A percentile compares a stretch with the other conserved stretches of the same genome.
These are phyloP conservation scores for Eimeria zaria DNA, from an alignment of 169 alveolate genomes.

Conservation along the genomic window DNA sequence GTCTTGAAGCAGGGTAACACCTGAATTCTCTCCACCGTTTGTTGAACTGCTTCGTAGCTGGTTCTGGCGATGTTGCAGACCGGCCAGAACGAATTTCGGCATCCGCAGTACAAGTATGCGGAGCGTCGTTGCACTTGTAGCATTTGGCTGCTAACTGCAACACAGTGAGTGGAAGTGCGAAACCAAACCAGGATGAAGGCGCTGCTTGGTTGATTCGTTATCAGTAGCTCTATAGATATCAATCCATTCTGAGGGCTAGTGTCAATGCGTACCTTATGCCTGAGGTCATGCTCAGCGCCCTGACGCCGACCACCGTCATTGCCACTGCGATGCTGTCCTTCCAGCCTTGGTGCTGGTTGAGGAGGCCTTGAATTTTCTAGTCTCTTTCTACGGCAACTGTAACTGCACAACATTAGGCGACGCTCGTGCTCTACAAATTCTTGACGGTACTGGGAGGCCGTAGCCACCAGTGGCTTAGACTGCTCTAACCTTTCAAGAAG, in stretches of 20 bases:
- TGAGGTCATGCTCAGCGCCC: not conserved
- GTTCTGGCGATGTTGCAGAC: not conserved
- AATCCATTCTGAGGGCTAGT: no score
- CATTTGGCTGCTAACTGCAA: slow-evolving; percentile 60
- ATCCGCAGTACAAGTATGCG: not conserved
- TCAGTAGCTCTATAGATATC: not conserved
- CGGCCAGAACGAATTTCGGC: not conserved
- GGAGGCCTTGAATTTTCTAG: not conserved
- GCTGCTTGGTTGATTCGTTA: not conserved
- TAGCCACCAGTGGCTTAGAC: slow-evolving; percentile 62
- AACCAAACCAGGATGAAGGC: not conserved
- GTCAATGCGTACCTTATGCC: slow-evolving; percentile 35
- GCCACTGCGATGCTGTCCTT: slow-evolving; percentile 4
- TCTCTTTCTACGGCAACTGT: slow-evolving; percentile 53
- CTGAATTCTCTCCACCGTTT: slow-evolving; percentile 36
- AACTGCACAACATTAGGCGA: slow-evolving; percentile 76
- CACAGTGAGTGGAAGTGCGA: not conserved
- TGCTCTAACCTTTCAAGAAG: slow-evolving; percentile 50
- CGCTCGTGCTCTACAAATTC: slow-evolving; percentile 74
- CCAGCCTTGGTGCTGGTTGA: not conserved
- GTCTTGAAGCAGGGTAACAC: slow-evolving; percentile 63
- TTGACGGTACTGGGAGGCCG: slow-evolving; percentile 34
- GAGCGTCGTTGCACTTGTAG: slow-evolving; percentile 49
- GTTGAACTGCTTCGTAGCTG: slow-evolving; percentile 33
- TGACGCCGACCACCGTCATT: slow-evolving; percentile 10